phyloP scores from a whole-genome alignment of 768 basidiomycete species.

The Auricularia sp. region DNA sequence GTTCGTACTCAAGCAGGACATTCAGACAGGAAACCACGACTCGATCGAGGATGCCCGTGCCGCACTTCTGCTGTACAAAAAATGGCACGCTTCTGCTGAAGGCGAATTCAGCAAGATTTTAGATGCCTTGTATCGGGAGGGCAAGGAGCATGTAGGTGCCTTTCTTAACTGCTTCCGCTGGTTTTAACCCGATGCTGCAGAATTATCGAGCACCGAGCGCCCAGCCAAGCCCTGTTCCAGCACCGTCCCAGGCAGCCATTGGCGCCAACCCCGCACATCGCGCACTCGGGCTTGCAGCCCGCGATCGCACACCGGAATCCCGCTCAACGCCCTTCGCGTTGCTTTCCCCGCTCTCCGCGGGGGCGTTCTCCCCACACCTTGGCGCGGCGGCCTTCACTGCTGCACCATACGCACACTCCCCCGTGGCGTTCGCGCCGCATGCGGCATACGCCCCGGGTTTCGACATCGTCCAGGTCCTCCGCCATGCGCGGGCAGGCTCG shows the following conservation, averaged over 20 bases:
- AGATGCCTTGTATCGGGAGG: conserved; percentile 74
- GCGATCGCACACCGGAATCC: background rate
- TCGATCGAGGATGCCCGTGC: conserved; percentile 96
- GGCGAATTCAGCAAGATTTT: conserved; percentile 79
- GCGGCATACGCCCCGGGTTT: background rate
- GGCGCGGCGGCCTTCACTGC: background rate
- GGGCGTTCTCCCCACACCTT: background rate
- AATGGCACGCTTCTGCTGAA: conserved; percentile 66
- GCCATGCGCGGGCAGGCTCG: background rate
- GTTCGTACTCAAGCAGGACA: conserved; percentile 85
- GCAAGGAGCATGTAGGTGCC: conserved; percentile 57
- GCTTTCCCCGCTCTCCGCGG: background rate
- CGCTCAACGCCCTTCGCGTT: background rate
- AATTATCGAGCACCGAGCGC: background rate
- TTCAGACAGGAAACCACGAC: conserved; percentile 91
- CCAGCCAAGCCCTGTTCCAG: background rate
- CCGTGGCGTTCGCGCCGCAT: background rate
- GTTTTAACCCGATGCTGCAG: background rate
- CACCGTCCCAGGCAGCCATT: background rate
- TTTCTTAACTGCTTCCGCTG: background rate
- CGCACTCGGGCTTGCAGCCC: background rate
- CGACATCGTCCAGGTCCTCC: background rate
- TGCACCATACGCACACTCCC: background rate
- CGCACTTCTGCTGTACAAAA: conserved; percentile 76
- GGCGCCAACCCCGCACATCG: background rate